A percentile compares a stretch with the other conserved stretches of the same genome.
Conservation (phyloP, 106 monocot species). For the Ottelia alismoides region DNA sequence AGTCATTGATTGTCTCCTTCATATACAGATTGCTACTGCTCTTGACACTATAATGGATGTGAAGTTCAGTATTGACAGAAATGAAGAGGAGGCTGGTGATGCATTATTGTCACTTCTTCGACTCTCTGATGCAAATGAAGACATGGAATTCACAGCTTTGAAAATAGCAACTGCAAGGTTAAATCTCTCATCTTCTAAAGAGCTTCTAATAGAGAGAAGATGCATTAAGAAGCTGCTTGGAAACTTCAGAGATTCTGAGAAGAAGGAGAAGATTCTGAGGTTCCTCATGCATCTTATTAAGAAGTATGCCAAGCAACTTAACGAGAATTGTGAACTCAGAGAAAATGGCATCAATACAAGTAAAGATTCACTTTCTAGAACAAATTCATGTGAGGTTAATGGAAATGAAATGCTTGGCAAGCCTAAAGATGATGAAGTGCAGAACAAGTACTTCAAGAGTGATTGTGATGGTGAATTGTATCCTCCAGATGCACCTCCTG, state of each 20-base stretch:
- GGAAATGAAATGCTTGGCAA: background rate
- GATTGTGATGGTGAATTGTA: background rate
- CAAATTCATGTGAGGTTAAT: no score
- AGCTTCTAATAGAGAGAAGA: conserved; percentile 76
- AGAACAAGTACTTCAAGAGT: background rate
- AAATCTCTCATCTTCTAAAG: conserved; percentile 50
- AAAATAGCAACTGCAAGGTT: conserved; percentile 41
- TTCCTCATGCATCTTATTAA: conserved; percentile 61
- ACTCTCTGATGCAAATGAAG: conserved; percentile 35
- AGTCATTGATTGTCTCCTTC: no score
- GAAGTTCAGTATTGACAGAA: conserved; percentile 51
- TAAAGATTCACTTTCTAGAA: no score
- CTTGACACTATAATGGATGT: conserved; percentile 35
- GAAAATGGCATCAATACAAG: conserved; percentile 15
- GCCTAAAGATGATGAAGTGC: conserved; percentile 1
- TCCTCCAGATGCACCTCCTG: no score
- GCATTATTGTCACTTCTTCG: conserved; percentile 37
- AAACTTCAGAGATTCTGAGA: conserved; percentile 26
- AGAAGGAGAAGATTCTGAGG: conserved; percentile 46
- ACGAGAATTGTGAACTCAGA: conserved; percentile 13
- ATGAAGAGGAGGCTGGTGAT: conserved; percentile 59
- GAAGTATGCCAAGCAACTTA: conserved; percentile 37
- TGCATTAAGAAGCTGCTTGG: conserved; percentile 53
- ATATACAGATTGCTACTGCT: conserved; percentile 44
- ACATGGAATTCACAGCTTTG: conserved; percentile 48